Evolutionary conservation across 1,284 basidiomycete species (phyloP), one percentile per base, ranked within the genome.

Genomic region (Polyporus tsugae): DNA sequence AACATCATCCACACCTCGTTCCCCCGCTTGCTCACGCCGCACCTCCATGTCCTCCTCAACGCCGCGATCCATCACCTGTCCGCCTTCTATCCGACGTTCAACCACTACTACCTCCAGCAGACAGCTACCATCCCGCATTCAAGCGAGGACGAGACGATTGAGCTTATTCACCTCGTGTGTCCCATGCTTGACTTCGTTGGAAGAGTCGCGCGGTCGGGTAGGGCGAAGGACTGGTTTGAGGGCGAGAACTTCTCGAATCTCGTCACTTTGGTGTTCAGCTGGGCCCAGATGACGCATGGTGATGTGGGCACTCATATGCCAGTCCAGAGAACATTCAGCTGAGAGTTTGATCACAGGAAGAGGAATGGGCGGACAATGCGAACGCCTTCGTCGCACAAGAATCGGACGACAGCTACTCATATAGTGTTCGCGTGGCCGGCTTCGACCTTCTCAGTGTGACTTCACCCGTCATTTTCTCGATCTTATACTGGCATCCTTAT

Each of bases 351-450:
- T 11, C 15, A 9, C 70, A 97, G 93, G 96, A 97, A 78, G 95
- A 97, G 62, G 92, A 90, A 49, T 99, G 97, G 97, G 88, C 89
- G 4, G 89, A 84, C 64, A 94, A 98, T 75, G 90, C 95, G 1
- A 97, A 98, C 73, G 90, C 93, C 2, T 99, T 99, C 77, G 91
- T 99, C 33, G 92, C 93, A 29, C 95, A 98, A 75, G 97, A 98
- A 76, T 95, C 98, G 71, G 97, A 98, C 74, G 96, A 98, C 72
- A 91, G 91, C 1, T 87, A 94, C 62, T 79, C 86, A 0, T 97
- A 95, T 78, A 94, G 93, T 70, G 86, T 96, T 57, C 89, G 97
- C 46, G 88, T 95, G 11, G 92, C 94, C 5, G 91, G 92, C 4
- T 91, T 96, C 73, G 97, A 98, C 76, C 80, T 98, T 36, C 82